Evolutionary conservation across 73 alveolate genomes (phyloP).

Genomic region (Durusdinium trenchii): DNA sequence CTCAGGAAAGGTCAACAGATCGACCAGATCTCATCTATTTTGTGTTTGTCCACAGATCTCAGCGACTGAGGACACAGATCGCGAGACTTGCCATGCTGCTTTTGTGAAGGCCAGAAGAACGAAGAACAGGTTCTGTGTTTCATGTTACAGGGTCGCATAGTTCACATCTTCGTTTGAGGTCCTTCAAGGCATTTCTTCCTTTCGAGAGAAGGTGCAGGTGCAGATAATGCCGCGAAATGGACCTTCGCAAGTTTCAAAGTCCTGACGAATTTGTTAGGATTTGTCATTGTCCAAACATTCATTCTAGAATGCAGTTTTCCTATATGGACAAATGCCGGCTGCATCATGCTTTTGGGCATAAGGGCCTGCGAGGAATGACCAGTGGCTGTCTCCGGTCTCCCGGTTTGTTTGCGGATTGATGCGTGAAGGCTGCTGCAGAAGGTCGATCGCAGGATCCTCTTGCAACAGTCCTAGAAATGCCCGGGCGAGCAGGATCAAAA

Average conservation of each 20-base stretch:
- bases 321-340: too few relatives aligned
- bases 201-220: conserved; percentile 86
- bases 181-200: conserved; percentile 52
- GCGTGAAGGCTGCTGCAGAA: conserved; percentile 12
- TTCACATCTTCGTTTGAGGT: background rate
- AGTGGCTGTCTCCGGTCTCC: background rate
- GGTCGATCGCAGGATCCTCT: conserved; percentile 15
- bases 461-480: background rate
- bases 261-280: background rate
- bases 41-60: background rate
- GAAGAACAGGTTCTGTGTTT: background rate
- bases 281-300: background rate
- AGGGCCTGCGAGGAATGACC: too few relatives aligned
- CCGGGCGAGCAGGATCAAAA: background rate
- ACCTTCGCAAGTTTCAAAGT: background rate
- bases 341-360: too few relatives aligned
- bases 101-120: background rate
- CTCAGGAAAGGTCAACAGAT: background rate
- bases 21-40: background rate
- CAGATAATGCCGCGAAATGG: background rate
- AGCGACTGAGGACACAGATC: conserved; percentile 47
- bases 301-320: background rate
- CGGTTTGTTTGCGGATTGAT: too few relatives aligned
- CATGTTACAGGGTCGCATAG: background rate
- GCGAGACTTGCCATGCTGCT: conserved; percentile 28